A percentile compares a stretch with the other conserved stretches of the same genome.
phyloP scores from a whole-genome alignment of 257 asterid genomes.

The Ehretia macrophylla region DNA sequence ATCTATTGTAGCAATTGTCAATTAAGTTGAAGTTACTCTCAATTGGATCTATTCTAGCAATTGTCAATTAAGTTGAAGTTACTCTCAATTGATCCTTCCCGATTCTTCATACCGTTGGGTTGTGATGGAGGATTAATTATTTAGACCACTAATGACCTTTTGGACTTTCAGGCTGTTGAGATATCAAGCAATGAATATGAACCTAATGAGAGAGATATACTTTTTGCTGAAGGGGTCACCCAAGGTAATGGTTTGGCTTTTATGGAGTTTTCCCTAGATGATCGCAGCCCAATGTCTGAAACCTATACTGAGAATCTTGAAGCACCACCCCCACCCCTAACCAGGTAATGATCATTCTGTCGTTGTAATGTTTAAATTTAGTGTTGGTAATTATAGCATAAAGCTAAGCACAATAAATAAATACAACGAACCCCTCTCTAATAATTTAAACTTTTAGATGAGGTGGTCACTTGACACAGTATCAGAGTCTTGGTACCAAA shows the following conservation, averaged over 20 bases:
- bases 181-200: constrained; percentile 94
- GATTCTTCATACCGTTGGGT: background rate
- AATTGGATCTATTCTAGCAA: too few relatives aligned
- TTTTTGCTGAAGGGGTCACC: constrained; percentile 91
- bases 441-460: too few relatives aligned
- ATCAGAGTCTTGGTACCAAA: too few relatives aligned
- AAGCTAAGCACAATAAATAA: too few relatives aligned
- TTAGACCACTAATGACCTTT: constrained; percentile 3
- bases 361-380: too few relatives aligned
- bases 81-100: background rate
- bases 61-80: too few relatives aligned
- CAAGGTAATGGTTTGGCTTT: constrained; percentile 91
- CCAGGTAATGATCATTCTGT: constrained; percentile 46
- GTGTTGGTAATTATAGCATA: too few relatives aligned
- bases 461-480: too few relatives aligned
- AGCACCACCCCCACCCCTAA: constrained; percentile 55
- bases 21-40: too few relatives aligned
- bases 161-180: constrained; percentile 67
- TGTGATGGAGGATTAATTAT: background rate
- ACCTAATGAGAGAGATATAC: constrained; percentile 85
- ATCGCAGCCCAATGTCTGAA: constrained; percentile 94
- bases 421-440: too few relatives aligned
- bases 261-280: constrained; percentile 91
- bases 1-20: too few relatives aligned
- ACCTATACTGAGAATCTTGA: constrained; percentile 76